Evolutionary conservation across 495 filamentous ascomycete genomes (phyloP).

Genomic region (Thozetella sp.): DNA sequence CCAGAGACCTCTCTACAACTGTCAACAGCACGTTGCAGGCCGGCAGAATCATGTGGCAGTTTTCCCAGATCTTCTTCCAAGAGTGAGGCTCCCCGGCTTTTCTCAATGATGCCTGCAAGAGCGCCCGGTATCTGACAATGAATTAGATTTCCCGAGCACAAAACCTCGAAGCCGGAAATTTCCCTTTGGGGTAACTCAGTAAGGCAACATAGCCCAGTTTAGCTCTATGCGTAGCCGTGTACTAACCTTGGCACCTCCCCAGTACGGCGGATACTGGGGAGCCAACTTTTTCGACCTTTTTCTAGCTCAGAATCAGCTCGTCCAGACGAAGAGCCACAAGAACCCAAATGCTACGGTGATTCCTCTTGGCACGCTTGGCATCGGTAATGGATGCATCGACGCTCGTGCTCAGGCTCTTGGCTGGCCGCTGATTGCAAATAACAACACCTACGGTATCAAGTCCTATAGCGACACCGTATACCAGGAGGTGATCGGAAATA

Average conservation of each 20-base stretch:
- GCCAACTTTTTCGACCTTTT: slow-evolving; percentile 60
- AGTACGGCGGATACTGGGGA: slow-evolving; percentile 62
- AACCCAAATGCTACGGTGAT: slow-evolving; percentile 48
- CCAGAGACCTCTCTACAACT: slow-evolving; percentile 46
- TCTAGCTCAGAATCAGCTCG: slow-evolving; percentile 55
- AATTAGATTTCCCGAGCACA: slow-evolving; percentile 12
- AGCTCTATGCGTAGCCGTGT: slow-evolving; percentile 23
- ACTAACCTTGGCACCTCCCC: slow-evolving; percentile 60
- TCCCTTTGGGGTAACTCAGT: slow-evolving; percentile 30
- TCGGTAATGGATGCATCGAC: slow-evolving; percentile 77
- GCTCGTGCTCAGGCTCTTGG: slow-evolving; percentile 60
- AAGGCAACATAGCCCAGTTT: neutral
- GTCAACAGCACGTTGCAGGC: slow-evolving; percentile 65
- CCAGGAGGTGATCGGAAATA: slow-evolving; percentile 33
- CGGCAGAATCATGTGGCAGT: slow-evolving; percentile 65
- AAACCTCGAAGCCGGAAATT: slow-evolving; percentile 8
- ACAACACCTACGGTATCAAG: slow-evolving; percentile 75
- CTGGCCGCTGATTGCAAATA: slow-evolving; percentile 70
- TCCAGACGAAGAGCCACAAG: slow-evolving; percentile 44
- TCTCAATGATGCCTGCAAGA: slow-evolving; percentile 6
- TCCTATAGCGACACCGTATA: slow-evolving; percentile 51
- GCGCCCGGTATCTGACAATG: neutral
- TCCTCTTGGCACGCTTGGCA: slow-evolving; percentile 55
- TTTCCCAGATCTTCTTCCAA: slow-evolving; percentile 69
- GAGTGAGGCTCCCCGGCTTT: slow-evolving; percentile 49